Base-by-base conservation (phyloP, 208 protist genomes). In the Leishmania amazonensis region DNA sequence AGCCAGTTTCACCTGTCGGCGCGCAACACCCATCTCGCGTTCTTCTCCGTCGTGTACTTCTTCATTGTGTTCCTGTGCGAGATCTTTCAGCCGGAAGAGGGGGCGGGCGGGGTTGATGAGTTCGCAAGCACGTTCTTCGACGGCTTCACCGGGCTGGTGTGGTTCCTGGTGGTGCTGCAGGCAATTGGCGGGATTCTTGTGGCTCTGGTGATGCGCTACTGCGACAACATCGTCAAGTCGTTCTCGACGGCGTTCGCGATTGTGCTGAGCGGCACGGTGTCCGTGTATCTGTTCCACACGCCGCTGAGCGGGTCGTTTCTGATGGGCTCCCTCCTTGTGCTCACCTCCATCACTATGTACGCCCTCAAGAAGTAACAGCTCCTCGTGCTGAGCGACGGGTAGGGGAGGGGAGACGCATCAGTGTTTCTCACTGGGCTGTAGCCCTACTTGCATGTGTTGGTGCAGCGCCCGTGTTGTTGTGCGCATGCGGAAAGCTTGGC, bases 211-310 rank as follows among this genome's bases (percentile, higher is more conserved):
- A 75, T 96, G 58, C 85, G 89, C 64, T 91, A 96, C 85, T 86
- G 90, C 24, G 88, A 94, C 87, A 95, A 93, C 86, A 94, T 96
- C 21, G 79, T 95, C 40, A 95, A 95, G 78, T 80, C 87, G 1
- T 95, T 96, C 81, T 89, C 90, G 19, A 91, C 89, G 3, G 88
- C 83, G 0, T 76, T 86, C 11, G 60, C 89, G 1, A 94, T 94
- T 65, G 78, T 93, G 19, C 58, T 94, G 45, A 88, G 81, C 42
- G 86, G 87, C 13, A 80, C 86, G 1, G 84, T 80, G 31, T 92
- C 87, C 5, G 81, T 83, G 24, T 86, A 85, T 62, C 78, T 92
- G 31, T 87, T 91, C 21, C 49, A 85, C 38, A 76, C 85, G 64
- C 68, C 70, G 24, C 76, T 90, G n/a, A 74, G 35, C 62, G 17